Percentiles rank a stretch among this genome's conserved stretches.
Conservation (phyloP, 345 rosid species). For the Reutealis trisperma region DNA sequence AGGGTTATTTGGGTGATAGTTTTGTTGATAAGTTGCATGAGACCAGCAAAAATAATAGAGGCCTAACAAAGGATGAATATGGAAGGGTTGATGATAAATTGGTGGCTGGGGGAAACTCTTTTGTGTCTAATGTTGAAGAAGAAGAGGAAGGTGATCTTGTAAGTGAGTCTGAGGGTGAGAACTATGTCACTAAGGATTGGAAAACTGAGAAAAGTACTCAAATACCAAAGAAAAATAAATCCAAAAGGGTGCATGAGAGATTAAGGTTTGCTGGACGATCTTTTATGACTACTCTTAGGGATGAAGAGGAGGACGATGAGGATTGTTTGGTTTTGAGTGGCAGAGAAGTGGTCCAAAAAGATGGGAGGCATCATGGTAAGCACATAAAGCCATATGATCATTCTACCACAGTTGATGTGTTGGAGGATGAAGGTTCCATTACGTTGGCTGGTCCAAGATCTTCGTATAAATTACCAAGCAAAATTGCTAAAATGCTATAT, state of each 20-base stretch:
- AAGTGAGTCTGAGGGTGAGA: conserved; percentile 18
- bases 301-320: conserved; percentile 39
- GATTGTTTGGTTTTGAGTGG: conserved; percentile 44
- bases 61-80: conserved; percentile 20
- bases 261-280: conserved; percentile 45
- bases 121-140: conserved; percentile 37
- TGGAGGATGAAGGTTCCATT: conserved; percentile 50
- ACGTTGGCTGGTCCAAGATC: conserved; percentile 49
- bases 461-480: conserved; percentile 54
- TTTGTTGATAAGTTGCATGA: conserved; percentile 26
- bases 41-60: conserved; percentile 11
- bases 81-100: conserved; percentile 22
- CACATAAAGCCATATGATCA: conserved; percentile 30
- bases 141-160: conserved; percentile 12
- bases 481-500: conserved; percentile 66
- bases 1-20: conserved; percentile 17
- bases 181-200: conserved; percentile 25
- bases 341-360: conserved; percentile 30
- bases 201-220: conserved; percentile 28
- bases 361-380: conserved; percentile 26
- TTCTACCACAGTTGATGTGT: conserved; percentile 25
- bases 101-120: conserved; percentile 28
- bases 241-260: conserved; percentile 34
- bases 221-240: conserved; percentile 34
- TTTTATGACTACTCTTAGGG: conserved; percentile 34